Evolutionary conservation across 169 alveolate genomes (phyloP).

Genomic region (Plasmodium falciparum): DNA sequence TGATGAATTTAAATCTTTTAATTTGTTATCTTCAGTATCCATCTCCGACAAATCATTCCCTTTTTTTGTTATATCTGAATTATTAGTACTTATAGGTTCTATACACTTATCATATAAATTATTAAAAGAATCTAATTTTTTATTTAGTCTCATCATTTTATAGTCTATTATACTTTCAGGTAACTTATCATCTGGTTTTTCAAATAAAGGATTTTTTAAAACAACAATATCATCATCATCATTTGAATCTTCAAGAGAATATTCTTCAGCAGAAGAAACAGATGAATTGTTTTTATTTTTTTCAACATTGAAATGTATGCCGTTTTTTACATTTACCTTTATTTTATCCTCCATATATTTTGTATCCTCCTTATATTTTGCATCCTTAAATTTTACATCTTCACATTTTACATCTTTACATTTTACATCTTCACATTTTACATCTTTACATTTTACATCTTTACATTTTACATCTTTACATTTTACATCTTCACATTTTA

Average conservation of each 20-base stretch:
- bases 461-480: background rate
- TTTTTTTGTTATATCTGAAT: background rate
- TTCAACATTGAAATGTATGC: too few species aligned
- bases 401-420: background rate
- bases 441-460: background rate
- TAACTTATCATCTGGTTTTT: constrained; percentile 3
- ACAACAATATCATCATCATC: constrained; percentile 50
- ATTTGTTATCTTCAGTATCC: background rate
- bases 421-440: too few species aligned
- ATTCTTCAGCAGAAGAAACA: background rate
- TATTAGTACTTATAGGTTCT: background rate
- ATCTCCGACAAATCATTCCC: background rate
- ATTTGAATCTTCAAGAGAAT: constrained; percentile 13
- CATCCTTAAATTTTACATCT: background rate
- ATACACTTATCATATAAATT: constrained; percentile 16
- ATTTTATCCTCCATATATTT: background rate
- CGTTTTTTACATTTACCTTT: background rate
- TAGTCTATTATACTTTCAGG: background rate
- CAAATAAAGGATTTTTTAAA: constrained; percentile 44
- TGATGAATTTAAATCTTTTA: background rate
- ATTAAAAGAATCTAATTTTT: constrained; percentile 23
- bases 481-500: background rate
- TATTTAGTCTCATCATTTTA: background rate
- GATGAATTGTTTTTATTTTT: background rate
- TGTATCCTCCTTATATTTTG: background rate